Evolutionary conservation across 2,329 filamentous ascomycete species (phyloP).

Genomic region (Penicillium sp.): DNA sequence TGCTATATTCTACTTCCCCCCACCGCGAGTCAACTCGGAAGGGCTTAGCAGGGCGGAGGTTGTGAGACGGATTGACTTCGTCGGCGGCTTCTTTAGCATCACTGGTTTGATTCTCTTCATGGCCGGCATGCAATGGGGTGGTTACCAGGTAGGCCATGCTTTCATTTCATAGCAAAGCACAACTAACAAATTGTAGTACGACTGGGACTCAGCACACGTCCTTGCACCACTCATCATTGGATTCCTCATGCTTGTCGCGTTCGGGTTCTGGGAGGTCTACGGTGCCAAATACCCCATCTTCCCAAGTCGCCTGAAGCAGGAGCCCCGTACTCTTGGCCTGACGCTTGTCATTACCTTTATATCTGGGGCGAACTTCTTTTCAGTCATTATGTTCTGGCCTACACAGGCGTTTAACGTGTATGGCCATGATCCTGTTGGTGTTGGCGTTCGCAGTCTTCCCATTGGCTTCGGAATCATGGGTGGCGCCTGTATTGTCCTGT

Average conservation of each 20-base stretch:
- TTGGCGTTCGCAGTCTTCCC: conserved; percentile 69
- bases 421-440: conserved; percentile 65
- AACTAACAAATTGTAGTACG: conserved; percentile 37
- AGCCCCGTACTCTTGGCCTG: conserved; percentile 56
- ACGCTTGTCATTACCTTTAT: conserved; percentile 64
- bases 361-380: conserved; percentile 64
- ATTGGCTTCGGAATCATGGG: conserved; percentile 67
- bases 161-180: conserved; percentile 1
- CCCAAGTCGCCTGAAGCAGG: conserved; percentile 50
- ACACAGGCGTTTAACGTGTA: conserved; percentile 69
- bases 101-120: conserved; percentile 55
- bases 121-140: conserved; percentile 58
- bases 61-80: conserved; percentile 55
- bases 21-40: conserved; percentile 47
- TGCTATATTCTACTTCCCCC: conserved; percentile 51
- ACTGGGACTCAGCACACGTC: conserved; percentile 52
- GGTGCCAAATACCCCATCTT: conserved; percentile 54
- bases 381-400: conserved; percentile 64
- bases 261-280: conserved; percentile 54
- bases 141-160: conserved; percentile 44
- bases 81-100: conserved; percentile 56
- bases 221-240: conserved; percentile 54
- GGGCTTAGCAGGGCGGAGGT: conserved; percentile 46
- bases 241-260: conserved; percentile 47
- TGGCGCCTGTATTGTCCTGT: conserved; percentile 64